phyloP scores from a whole-genome alignment of 495 filamentous ascomycete species.

The Bryoglossum gracile region DNA sequence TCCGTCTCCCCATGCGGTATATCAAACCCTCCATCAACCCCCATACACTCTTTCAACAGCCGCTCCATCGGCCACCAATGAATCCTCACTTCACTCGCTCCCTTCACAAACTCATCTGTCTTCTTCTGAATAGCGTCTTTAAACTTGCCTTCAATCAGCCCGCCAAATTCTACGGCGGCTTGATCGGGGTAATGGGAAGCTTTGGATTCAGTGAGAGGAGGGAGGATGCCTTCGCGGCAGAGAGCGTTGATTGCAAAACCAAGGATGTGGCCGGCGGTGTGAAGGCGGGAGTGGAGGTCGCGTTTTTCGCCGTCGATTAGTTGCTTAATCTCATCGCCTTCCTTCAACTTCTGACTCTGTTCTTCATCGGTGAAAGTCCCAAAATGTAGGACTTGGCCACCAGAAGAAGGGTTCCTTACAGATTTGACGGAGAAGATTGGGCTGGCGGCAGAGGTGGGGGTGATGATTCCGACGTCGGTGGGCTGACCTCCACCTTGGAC shows the following conservation, averaged over 20 bases:
- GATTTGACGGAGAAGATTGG: conserved; percentile 41
- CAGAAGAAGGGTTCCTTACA: too few relatives aligned
- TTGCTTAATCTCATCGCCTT: conserved; percentile 40
- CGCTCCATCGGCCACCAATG: conserved; percentile 53
- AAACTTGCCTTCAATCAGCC: conserved; percentile 50
- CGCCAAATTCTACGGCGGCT: conserved; percentile 51
- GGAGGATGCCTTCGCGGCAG: conserved; percentile 35
- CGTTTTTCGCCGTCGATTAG: conserved; percentile 47
- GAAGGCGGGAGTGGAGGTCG: conserved; percentile 49
- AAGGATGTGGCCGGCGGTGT: conserved; percentile 60
- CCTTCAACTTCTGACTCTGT: conserved; percentile 28
- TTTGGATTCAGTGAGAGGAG: conserved; percentile 50
- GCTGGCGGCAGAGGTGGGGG: conserved; percentile 35
- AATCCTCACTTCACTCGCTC: conserved; percentile 46
- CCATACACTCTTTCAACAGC: conserved; percentile 42
- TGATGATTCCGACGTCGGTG: conserved; percentile 50
- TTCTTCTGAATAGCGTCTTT: conserved; percentile 49
- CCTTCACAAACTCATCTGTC: conserved; percentile 43
- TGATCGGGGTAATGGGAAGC: conserved; percentile 56
- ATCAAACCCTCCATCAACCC: conserved; percentile 55
- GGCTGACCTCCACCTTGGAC: conserved; percentile 62
- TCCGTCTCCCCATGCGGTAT: too few relatives aligned
- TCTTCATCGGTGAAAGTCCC: conserved; percentile 36
- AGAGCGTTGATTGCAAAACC: conserved; percentile 50
- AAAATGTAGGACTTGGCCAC: conserved; percentile 50